Evolutionary conservation across 1,139 yeast species (phyloP).

Genomic region (Blastobotrys buckinghamii): DNA sequence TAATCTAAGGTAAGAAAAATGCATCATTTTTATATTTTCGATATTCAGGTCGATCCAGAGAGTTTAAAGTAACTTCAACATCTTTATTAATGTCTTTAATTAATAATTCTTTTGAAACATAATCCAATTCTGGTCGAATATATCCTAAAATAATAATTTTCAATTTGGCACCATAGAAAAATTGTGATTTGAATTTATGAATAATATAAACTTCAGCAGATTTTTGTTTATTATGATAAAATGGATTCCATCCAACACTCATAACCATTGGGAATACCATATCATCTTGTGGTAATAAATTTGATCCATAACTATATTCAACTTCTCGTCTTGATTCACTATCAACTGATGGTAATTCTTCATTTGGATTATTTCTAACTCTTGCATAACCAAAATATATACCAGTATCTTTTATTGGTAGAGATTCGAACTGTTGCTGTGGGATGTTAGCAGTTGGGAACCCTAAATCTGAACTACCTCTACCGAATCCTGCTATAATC

Average conservation of each 20-base stretch:
- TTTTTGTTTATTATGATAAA: conserved; percentile 53
- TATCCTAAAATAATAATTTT: conserved; percentile 74
- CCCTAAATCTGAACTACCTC: conserved; percentile 91
- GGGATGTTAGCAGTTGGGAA: conserved; percentile 94
- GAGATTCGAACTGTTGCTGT: conserved; percentile 45
- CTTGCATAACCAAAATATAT: conserved; percentile 85
- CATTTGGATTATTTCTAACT: conserved; percentile 26
- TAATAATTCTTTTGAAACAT: conserved; percentile 79
- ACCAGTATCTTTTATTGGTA: conserved; percentile 58
- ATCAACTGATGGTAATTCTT: conserved; percentile 10
- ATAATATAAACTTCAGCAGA: conserved; percentile 70
- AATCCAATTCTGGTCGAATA: conserved; percentile 85
- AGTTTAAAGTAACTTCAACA: conserved; percentile 56
- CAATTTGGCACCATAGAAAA: conserved; percentile 77
- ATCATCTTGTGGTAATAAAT: conserved; percentile 38
- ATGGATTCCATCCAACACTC: conserved; percentile 97
- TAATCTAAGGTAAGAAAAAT: conserved; percentile 15
- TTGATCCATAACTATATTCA: conserved; percentile 56
- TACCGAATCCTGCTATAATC: conserved; percentile 84
- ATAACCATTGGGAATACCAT: conserved; percentile 74
- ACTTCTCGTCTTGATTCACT: conserved; percentile 20
- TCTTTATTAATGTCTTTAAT: conserved; percentile 81
- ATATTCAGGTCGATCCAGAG: conserved; percentile 39
- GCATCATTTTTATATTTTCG: conserved; percentile 22
- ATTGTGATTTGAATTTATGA: conserved; percentile 53